Conservation (phyloP, 163 green algal species). For the Scenedesmus sp. region DNA sequence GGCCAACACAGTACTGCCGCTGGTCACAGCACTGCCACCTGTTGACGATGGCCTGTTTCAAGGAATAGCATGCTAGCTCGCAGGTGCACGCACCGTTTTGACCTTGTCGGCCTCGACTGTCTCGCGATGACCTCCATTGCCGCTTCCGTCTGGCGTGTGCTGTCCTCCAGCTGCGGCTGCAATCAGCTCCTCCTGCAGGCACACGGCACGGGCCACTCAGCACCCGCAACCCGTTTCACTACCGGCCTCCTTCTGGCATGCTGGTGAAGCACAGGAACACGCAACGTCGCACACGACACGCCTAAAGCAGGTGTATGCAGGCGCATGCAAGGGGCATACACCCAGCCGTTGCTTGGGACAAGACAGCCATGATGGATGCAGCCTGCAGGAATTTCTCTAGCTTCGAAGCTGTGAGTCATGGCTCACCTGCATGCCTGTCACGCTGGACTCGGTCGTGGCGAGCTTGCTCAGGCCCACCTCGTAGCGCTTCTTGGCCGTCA, state of each 20-base stretch:
- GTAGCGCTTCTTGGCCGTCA: slow-evolving; percentile 77
- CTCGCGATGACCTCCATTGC: slow-evolving; percentile 83
- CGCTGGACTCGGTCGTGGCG: slow-evolving; percentile 73
- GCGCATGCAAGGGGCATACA: not conserved
- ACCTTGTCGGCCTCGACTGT: slow-evolving; percentile 72
- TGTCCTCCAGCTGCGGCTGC: slow-evolving; percentile 84
- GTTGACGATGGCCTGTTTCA: too few species aligned
- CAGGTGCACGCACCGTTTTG: slow-evolving; percentile 56
- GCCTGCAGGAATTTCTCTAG: not conserved
- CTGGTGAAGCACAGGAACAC: too few species aligned
- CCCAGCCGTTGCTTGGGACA: too few species aligned
- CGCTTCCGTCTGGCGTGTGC: slow-evolving; percentile 68
- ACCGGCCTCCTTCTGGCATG: too few species aligned
- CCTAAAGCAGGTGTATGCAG: not conserved
- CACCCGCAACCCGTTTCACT: too few species aligned
- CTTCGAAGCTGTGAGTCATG: too few species aligned
- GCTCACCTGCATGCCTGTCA: slow-evolving; percentile 77
- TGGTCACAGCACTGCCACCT: too few species aligned
- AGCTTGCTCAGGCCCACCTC: slow-evolving; percentile 84
- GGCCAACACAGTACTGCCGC: too few species aligned
- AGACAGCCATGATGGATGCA: too few species aligned
- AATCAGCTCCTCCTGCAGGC: slow-evolving; percentile 78
- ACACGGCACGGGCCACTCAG: not conserved
- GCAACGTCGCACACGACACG: not conserved
- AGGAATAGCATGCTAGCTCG: not conserved